These are phyloP conservation scores for Dioszegia crocea DNA, from an alignment of 768 basidiomycete species.

Conservation along the genomic window DNA sequence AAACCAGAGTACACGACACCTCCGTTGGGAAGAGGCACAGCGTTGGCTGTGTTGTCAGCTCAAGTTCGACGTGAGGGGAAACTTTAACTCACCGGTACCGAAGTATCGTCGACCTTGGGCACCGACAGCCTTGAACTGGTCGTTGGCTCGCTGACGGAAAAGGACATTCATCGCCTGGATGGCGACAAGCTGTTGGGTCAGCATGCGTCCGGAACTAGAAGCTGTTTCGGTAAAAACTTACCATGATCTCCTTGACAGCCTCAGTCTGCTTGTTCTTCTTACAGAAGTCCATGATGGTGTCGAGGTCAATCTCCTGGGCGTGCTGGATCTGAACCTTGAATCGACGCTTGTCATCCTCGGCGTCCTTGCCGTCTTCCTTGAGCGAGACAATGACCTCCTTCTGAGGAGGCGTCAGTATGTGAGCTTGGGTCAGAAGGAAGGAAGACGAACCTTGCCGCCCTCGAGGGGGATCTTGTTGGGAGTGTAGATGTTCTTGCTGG, in stretches of 20 bases:
- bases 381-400: conserved; percentile 32
- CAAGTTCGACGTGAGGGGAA: neutral
- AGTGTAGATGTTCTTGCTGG: conserved; percentile 46
- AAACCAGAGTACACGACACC: conserved; percentile 47
- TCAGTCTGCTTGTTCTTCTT: conserved; percentile 35
- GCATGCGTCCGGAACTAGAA: neutral
- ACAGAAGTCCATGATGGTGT: conserved; percentile 40
- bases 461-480: conserved; percentile 28
- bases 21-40: conserved; percentile 38
- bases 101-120: conserved; percentile 48
- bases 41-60: conserved; percentile 25
- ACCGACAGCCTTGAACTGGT: conserved; percentile 40
- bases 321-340: conserved; percentile 43
- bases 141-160: conserved; percentile 38
- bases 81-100: conserved; percentile 21
- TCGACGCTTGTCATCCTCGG: conserved; percentile 34
- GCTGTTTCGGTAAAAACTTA: too few relatives aligned
- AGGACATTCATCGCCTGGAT: conserved; percentile 48
- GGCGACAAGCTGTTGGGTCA: conserved; percentile 22
- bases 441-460: conserved; percentile 18
- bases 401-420: neutral
- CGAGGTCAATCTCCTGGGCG: conserved; percentile 42
- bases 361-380: conserved; percentile 31
- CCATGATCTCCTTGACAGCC: conserved; percentile 33
- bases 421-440: neutral